These are phyloP conservation scores for carrot (Daucus carota) DNA, from an alignment of 129 eudicot genomes.

Conservation along the genomic window DH1_v3.0 NC_030382.2:34477501-34478000, in stretches of 20 bases:
- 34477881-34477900: slow-evolving; percentile 51
- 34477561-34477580: no score
- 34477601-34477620: no score
- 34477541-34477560: no score
- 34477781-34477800: slow-evolving; percentile 55
- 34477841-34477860: slow-evolving; percentile 34
- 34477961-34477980: slow-evolving; percentile 56
- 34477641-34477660: no score
- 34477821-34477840: slow-evolving; percentile 52
- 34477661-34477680: slow-evolving; percentile 53
- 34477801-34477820: slow-evolving; percentile 64
- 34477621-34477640: no score
- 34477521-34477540: no score
- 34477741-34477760: slow-evolving; percentile 84
- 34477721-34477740: slow-evolving; percentile 59
- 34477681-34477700: slow-evolving; percentile 96
- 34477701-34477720: slow-evolving; percentile 87
- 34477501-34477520: no score
- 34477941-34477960: slow-evolving; percentile 57
- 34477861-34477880: slow-evolving; percentile 57
- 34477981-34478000: slow-evolving; percentile 36
- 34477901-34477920: slow-evolving; percentile 96
- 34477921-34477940: slow-evolving; percentile 74
- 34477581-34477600: no score
- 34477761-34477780: slow-evolving; percentile 49